These are phyloP conservation scores for Hypoxylon sp. DNA, from an alignment of 2,329 filamentous ascomycete genomes.

Conservation along the genomic window DNA sequence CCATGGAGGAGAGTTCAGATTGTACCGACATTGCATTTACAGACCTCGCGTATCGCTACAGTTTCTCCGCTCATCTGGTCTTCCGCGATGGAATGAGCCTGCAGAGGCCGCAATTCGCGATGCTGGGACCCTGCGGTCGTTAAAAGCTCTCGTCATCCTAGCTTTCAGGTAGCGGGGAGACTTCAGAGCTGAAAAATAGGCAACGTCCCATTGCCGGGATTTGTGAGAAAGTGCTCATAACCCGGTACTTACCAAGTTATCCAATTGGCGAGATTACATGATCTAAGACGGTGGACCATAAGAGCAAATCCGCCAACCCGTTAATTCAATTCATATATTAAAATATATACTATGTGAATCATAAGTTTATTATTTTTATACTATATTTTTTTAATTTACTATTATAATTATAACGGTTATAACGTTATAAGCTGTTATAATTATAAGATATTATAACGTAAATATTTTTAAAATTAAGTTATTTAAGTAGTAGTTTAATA, in stretches of 20 bases:
- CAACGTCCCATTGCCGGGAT: background rate
- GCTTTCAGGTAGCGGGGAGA: background rate
- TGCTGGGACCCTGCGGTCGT: background rate
- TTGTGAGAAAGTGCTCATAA: background rate
- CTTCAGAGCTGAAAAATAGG: background rate
- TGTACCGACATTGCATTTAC: conserved; percentile 1
- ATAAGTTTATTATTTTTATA: too few species aligned
- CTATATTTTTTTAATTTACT: too few species aligned
- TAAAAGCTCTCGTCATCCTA: background rate
- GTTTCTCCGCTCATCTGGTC: background rate
- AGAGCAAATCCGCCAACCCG: too few species aligned
- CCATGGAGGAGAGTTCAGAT: conserved; percentile 18
- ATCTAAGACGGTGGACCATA: too few species aligned
- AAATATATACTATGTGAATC: too few species aligned
- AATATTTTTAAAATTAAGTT: too few species aligned
- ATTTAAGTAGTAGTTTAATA: too few species aligned
- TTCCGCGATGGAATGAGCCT: background rate
- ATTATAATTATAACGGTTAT: too few species aligned
- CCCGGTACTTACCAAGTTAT: background rate
- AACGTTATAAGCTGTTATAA: too few species aligned
- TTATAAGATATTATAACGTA: too few species aligned
- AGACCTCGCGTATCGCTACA: background rate
- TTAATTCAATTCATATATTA: too few species aligned
- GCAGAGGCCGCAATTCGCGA: background rate
- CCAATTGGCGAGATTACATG: background rate